A percentile compares a stretch with the other conserved stretches of the same genome.
Evolutionary conservation across 176 grass and related monocot genomes (phyloP).

Genomic region (Musa acuminata): DNA sequence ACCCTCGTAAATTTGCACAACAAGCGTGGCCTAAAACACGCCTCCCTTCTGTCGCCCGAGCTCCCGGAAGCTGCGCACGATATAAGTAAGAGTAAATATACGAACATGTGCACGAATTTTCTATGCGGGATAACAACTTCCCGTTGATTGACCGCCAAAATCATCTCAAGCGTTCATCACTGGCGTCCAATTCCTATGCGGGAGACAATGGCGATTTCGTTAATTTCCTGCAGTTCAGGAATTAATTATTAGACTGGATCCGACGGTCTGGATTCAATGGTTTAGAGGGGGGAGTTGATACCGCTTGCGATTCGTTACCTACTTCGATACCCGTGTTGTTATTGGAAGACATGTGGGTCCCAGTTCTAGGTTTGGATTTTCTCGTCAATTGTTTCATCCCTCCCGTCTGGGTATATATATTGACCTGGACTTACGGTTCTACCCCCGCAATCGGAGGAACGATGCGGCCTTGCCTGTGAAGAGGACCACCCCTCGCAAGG

Average conservation of each 20-base stretch:
- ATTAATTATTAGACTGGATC: neutral
- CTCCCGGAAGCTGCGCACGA: neutral
- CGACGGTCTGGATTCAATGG: too few relatives aligned
- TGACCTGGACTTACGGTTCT: conserved; percentile 25
- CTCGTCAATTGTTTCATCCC: too few relatives aligned
- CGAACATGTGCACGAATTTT: too few relatives aligned
- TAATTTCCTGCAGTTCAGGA: neutral
- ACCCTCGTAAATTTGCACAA: conserved; percentile 16
- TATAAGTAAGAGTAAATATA: too few relatives aligned
- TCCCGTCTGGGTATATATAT: neutral
- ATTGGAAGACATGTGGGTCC: neutral
- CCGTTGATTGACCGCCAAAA: too few relatives aligned
- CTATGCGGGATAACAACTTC: too few relatives aligned
- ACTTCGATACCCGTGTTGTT: neutral
- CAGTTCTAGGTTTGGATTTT: too few relatives aligned
- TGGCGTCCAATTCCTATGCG: neutral
- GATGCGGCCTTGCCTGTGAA: conserved; percentile 33
- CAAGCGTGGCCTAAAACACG: too few relatives aligned
- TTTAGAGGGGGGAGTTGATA: too few relatives aligned
- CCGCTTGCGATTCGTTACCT: too few relatives aligned
- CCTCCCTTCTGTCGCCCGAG: neutral
- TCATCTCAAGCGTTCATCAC: neutral
- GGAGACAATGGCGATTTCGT: neutral
- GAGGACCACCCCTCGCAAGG: neutral
- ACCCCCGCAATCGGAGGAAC: conserved; percentile 34